These are phyloP conservation scores for Penicillium concentricum DNA, from an alignment of 2,329 filamentous ascomycete genomes.

Conservation along the genomic window DNA sequence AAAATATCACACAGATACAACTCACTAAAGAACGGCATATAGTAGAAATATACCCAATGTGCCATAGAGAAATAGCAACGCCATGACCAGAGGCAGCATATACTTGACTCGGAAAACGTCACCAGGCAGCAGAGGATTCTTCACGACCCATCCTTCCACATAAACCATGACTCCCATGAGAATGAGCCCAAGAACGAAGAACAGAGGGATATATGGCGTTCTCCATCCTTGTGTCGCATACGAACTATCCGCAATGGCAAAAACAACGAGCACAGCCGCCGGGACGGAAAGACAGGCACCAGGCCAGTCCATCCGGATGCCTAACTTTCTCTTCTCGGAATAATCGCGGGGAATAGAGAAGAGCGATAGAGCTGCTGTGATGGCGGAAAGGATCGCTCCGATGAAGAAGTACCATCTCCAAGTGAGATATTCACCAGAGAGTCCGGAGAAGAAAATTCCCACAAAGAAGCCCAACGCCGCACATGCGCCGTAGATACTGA, in stretches of 20 bases:
- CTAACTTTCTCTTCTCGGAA: constrained; percentile 34
- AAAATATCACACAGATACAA: neutral
- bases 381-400: constrained; percentile 53
- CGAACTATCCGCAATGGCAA: constrained; percentile 70
- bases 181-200: constrained; percentile 62
- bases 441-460: constrained; percentile 65
- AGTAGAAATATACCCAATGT: constrained; percentile 67
- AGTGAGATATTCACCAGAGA: constrained; percentile 53
- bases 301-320: constrained; percentile 67
- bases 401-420: constrained; percentile 72
- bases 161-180: constrained; percentile 63
- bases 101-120: constrained; percentile 69
- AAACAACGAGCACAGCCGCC: constrained; percentile 69
- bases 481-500: constrained; percentile 57
- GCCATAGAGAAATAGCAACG: constrained; percentile 67
- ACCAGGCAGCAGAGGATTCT: constrained; percentile 66
- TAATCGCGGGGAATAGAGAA: constrained; percentile 50
- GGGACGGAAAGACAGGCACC: constrained; percentile 61
- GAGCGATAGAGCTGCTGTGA: constrained; percentile 47
- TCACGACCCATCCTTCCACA: constrained; percentile 68
- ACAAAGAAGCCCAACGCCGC: constrained; percentile 51
- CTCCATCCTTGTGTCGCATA: constrained; percentile 68
- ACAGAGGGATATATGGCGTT: constrained; percentile 69
- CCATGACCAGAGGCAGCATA: constrained; percentile 62
- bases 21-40: constrained; percentile 68